Evolutionary conservation across 78 protist species (phyloP), one percentile per base, ranked within the genome.

Genomic region (Dictyostelium firmibasis): DNA sequence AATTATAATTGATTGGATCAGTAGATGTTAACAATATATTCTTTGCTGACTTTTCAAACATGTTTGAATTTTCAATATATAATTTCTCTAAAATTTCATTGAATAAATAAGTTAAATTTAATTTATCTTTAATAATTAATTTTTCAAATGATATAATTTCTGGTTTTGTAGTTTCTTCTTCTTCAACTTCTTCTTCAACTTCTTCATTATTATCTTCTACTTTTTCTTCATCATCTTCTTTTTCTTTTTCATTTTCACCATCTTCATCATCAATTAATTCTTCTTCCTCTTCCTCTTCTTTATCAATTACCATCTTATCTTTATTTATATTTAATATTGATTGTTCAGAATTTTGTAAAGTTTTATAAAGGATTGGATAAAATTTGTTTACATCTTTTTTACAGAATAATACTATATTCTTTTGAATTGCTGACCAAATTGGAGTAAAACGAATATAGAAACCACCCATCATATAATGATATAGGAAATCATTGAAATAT

Each of bases 391-490:
- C 31, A 62, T 81, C 75, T 20, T 53, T 50, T 69, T 89, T 89
- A 33, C 79, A 62, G 31, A 89, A 27, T 4, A 11, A 29, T 1
- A 47, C 1, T 7, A 89, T 60, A 38, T 47, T n/a, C 69, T 89
- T 89, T 70, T 89, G 94, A 47, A 81, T 43, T 18, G 83, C 29
- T 8, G 67, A 31, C 94, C 94, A 89, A 33, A 89, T 78, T 69
- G 87, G 94, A 13, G 86, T 89, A 25, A 33, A 89, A 33, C 94
- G 33, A 47, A 89, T 89, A 35, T 89, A 89, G 33, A 81, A 50
- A 43, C 75, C 25, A 89, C 94, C 94, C 38, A 89, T 27, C 29
- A 89, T 33, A 35, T 89, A 89, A 85, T 89, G 25, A 44, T 64
- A 89, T 27, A 89, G 38, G 0, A 79, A 78, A 25, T 64, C 47